Evolutionary conservation across 768 basidiomycete species (phyloP), one percentile per base, ranked within the genome.

Genomic region (Hericium coralloides): DNA sequence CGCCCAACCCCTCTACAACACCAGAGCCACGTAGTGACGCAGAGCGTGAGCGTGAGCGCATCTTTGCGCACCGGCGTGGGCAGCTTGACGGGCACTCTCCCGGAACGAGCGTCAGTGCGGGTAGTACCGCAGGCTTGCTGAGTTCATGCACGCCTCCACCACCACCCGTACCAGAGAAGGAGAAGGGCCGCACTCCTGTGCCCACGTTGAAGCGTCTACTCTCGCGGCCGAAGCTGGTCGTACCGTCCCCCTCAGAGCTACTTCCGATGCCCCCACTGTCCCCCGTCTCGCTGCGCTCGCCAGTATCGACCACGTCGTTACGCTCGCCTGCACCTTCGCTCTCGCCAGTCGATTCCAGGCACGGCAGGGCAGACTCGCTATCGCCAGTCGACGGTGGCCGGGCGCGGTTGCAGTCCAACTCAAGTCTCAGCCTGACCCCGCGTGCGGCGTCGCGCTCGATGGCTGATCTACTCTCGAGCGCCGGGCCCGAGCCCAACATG

Each of bases 131-230:
- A 14, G 41, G 41, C 41, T 18, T 18, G 18, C 18, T 15, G 17
- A 17, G 41, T 43, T 43, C 41, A 31, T 31, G 41, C 23, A 49
- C 22, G 31, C 25, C 26, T 22, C 26, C 51, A 15, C 37, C 51
- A 17, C 51, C 36, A 12, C 51, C 22, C 59, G 41, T 43, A 2
- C 18, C 8, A 14, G 17, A 17, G 2, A 15, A 43, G 41, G 41
- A 5, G 15, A 43, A 43, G 41, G 18, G 17, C 17, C 18, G 18
- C 1, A 43, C 41, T 49, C 38, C 59, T 52, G 51, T 55, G 52
- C 60, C 60, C 1, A 58, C 57, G 12, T 57, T 61, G 51, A 55
- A 59, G 45, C 53, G 60, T 4, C 53, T 61, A n/a, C 43, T 61
- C 22, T 61, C 60, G 18, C 59, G 60, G 14, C 53, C 60, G 12